Evolutionary conservation across 2,329 filamentous ascomycete species (phyloP), one percentile per base, ranked within the genome.

Genomic region (Fusarium armeniacum): DNA sequence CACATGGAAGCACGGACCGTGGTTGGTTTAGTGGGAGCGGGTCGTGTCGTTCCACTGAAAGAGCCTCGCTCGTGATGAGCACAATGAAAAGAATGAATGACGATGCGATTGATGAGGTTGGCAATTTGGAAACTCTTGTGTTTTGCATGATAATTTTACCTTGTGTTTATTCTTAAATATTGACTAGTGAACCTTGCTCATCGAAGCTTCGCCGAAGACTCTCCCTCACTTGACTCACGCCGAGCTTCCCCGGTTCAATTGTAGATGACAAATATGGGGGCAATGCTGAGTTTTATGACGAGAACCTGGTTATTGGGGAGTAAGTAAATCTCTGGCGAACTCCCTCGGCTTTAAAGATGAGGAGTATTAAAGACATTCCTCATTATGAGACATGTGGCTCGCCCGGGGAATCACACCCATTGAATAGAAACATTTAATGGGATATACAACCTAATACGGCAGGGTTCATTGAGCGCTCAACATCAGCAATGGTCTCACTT

Each of bases 1-100:
- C 73, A 75, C 72, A 71, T 61, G 72, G n/a, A 46, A 72, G 71
- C 72, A 65, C 67, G 58, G 72, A 61, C 65, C 43, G 43, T 67
- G 46, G 59, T 60, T 51, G 58, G 41, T 56, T 58, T 67, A 35
- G 44, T 30, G 55, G 12, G 44, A 33, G 64, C 55, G 67, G 68
- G 60, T 52, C 60, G 16, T 38, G 24, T 51, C 32, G 46, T 35
- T 60, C 35, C 46, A 47, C 30, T 53, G 24, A 32, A 32, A 2
- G 67, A 70, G 55, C 67, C 67, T 68, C 54, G 58, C 28, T 51
- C 28, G 28, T 30, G 28, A 30, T 35, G 16, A 35, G 28, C 22
- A 18, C 33, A 46, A 58, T 50, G 13, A 32, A 35, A 7, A 41
- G 5, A 13, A 41, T 20, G 32, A n/a, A 55, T 24, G 36, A 63